Evolutionary conservation across 805 yeast species (phyloP), one percentile per base, ranked within the genome.

Genomic region (Saccharomyces kudriavzevii): DNA sequence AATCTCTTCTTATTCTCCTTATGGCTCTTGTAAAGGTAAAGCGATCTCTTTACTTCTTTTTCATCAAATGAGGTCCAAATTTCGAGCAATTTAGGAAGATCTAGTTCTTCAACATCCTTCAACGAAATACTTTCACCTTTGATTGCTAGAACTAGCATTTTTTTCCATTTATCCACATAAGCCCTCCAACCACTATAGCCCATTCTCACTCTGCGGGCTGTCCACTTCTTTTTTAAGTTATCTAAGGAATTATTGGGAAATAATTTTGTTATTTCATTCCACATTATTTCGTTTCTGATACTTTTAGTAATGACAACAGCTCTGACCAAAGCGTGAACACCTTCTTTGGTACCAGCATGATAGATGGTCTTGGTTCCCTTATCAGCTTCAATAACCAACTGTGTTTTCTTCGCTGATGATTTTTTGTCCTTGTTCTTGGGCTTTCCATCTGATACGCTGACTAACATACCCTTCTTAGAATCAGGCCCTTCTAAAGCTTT

Each of bases 291-390:
- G 47, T 79, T 75, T 17, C 69, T 74, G 43, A 86, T 76, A 14
- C 90, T 78, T 56, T 84, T 83, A 3, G 85, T 79, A 20, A 88
- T 83, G 11, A 86, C 81, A 13, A 85, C 85, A 2, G 84, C 77
- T 56, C 88, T 76, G 58, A 82, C 79, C 43, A 89, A 71, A 1
- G 75, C 71, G 24, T 83, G 78, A 1, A 80, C 74, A 55, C 85
- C 85, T 4, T 72, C 59, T 48, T 74, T 72, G 29, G 72, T 66
- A 1, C 67, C 67, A 20, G 67, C 55, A 46, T 65, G 65, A 52
- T 62, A 66, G 5, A 47, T 17, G 49, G 40, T 40, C 30, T 48
- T 35, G 46, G 24, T 35, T 31, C 3, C 52, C 45, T 40, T 45
- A 45, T 27, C n/a, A 24, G 35, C 47, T 45, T 50, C 50, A 28